A percentile compares a stretch with the other conserved stretches of the same genome.
phyloP scores from a whole-genome alignment of 768 basidiomycete species.

The Nidularia pulvinata region DNA sequence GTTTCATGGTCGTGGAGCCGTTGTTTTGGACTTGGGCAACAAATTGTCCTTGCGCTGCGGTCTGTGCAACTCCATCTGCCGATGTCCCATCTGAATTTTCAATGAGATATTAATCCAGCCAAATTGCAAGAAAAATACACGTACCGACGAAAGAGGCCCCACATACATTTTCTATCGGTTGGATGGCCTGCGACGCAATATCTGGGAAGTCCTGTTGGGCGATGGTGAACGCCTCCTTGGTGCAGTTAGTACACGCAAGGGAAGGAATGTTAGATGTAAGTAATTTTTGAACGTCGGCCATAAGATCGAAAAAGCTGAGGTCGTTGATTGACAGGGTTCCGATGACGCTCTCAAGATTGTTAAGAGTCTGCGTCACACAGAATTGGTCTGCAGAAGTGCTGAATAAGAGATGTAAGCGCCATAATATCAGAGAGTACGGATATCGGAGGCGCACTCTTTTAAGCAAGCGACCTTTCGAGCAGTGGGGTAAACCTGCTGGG shows the following conservation, averaged over 20 bases:
- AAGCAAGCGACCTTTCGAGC: slow-evolving; percentile 49
- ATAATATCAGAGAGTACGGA: too few relatives aligned
- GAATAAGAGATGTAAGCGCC: background rate
- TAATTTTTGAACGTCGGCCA: slow-evolving; percentile 18
- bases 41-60: background rate
- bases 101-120: background rate
- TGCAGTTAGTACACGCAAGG: slow-evolving; percentile 42
- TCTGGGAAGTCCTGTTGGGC: slow-evolving; percentile 25
- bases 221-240: slow-evolving; percentile 41
- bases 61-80: background rate
- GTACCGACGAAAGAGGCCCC: slow-evolving; percentile 42
- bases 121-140: slow-evolving; percentile 5
- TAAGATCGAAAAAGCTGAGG: slow-evolving; percentile 13
- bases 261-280: slow-evolving; percentile 22
- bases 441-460: slow-evolving; percentile 44
- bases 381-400: slow-evolving; percentile 27
- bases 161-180: slow-evolving; percentile 26
- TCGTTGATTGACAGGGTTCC: slow-evolving; percentile 24
- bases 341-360: slow-evolving; percentile 37
- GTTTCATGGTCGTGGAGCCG: background rate
- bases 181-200: slow-evolving; percentile 14
- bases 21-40: background rate
- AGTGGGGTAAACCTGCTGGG: slow-evolving; percentile 45
- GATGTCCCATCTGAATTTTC: slow-evolving; percentile 1
- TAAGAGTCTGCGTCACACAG: slow-evolving; percentile 53